phyloP scores from a whole-genome alignment of 2,329 filamentous ascomycete genomes.

The Aspergillus floridensis region DNA sequence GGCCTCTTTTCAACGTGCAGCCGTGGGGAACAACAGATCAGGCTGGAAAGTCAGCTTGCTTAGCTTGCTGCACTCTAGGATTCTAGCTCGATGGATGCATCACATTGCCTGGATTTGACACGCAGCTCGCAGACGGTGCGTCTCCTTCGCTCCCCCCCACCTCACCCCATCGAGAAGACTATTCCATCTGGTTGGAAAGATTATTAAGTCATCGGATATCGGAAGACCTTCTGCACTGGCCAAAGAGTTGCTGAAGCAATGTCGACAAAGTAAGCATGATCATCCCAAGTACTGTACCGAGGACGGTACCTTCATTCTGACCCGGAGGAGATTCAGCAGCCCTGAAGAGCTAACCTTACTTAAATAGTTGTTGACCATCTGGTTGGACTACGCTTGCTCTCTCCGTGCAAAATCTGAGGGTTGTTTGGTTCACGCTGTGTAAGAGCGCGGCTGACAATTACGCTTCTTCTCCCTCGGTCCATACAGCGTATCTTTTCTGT shows the following conservation, averaged over 20 bases:
- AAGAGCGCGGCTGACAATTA: conserved; percentile 21
- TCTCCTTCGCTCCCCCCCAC: conserved; percentile 5
- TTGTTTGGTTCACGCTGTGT: conserved; percentile 13
- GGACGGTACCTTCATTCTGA: conserved; percentile 8
- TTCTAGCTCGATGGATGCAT: conserved; percentile 29
- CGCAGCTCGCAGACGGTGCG: conserved; percentile 23
- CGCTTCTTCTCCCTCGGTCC: conserved; percentile 7
- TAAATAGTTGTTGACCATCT: conserved; percentile 18
- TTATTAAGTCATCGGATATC: conserved; percentile 11
- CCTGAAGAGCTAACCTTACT: conserved; percentile 24
- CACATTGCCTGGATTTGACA: conserved; percentile 30
- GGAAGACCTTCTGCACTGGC: conserved; percentile 1
- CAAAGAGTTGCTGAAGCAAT: conserved; percentile 8
- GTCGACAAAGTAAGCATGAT: conserved; percentile 10
- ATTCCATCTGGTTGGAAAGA: conserved; percentile 12
- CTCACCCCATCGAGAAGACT: conserved; percentile 3
- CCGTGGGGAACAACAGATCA: conserved; percentile 14
- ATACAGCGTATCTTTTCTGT: conserved; percentile 1
- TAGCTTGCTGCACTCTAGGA: conserved; percentile 17
- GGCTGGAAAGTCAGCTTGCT: conserved; percentile 12
- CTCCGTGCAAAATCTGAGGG: conserved; percentile 16
- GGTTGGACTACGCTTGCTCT: conserved; percentile 21
- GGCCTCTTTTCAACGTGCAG: conserved; percentile 22
- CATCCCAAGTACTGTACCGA: neutral
- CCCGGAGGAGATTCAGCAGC: conserved; percentile 13